Conservation (phyloP, 2,329 filamentous ascomycete species). For the Fusarium humuli region DNA sequence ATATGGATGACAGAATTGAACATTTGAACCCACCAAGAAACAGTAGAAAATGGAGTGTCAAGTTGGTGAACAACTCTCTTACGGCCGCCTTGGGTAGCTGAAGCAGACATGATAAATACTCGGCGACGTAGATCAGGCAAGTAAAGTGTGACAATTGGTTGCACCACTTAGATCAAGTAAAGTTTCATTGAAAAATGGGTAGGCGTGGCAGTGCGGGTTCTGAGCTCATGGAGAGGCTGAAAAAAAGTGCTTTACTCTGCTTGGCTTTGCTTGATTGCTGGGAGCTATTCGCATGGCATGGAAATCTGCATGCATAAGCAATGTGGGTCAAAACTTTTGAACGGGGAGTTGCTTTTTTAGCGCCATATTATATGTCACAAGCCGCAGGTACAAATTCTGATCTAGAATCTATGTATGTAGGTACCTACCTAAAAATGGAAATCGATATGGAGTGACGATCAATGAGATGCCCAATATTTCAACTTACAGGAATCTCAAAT, state of each 20-base stretch:
- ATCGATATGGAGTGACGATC: conserved; percentile 12
- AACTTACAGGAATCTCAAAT: background rate
- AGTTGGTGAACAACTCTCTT: conserved; percentile 73
- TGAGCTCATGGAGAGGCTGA: background rate
- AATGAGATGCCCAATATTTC: background rate
- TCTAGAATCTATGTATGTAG: background rate
- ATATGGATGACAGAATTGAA: background rate
- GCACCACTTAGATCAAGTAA: background rate
- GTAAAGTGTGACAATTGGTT: background rate
- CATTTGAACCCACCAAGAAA: conserved; percentile 64
- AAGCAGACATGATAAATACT: conserved; percentile 42
- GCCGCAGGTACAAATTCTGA: conserved; percentile 25
- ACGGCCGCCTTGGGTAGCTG: conserved; percentile 48
- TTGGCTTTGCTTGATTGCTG: background rate
- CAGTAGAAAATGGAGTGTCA: conserved; percentile 71
- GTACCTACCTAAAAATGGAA: background rate
- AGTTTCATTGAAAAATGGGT: background rate
- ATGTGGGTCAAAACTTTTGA: conserved; percentile 25
- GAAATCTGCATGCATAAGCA: conserved; percentile 2
- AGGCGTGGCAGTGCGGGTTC: background rate
- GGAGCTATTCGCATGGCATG: conserved; percentile 28
- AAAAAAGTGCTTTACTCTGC: conserved; percentile 8
- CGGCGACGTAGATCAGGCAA: background rate
- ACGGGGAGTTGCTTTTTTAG: conserved; percentile 36
- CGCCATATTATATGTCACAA: conserved; percentile 21